These are phyloP conservation scores for Aureobasidium mangrovei DNA, from an alignment of 2,329 filamentous ascomycete species.

Conservation along the genomic window DNA sequence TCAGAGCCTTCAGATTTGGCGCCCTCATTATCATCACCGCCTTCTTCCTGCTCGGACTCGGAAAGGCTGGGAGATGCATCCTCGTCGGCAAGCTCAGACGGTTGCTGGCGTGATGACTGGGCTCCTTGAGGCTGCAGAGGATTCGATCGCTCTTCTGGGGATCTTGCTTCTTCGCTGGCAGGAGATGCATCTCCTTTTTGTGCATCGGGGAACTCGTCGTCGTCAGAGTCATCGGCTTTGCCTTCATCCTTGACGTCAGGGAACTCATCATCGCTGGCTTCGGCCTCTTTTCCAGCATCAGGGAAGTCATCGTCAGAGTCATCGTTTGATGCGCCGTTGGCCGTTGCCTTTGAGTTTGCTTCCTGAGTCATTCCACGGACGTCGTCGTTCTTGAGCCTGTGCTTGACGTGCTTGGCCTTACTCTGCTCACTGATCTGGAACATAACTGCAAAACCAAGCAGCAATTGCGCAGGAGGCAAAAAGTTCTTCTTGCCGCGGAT, in stretches of 20 bases:
- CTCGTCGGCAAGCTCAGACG: constrained; percentile 14
- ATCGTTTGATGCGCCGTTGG: constrained; percentile 10
- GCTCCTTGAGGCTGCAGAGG: constrained; percentile 18
- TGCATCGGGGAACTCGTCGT: constrained; percentile 35
- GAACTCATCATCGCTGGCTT: constrained; percentile 20
- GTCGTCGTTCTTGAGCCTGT: constrained; percentile 46
- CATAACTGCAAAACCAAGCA: constrained; percentile 79
- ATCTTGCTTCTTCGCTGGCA: constrained; percentile 15
- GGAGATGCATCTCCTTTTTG: constrained; percentile 17
- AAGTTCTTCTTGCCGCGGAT: constrained; percentile 85
- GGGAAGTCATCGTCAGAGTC: constrained; percentile 21
- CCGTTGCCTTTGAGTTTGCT: constrained; percentile 10
- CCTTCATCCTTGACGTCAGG: constrained; percentile 23
- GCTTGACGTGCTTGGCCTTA: constrained; percentile 68
- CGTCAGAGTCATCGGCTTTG: constrained; percentile 34
- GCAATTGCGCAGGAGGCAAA: constrained; percentile 73
- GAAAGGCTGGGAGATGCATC: constrained; percentile 19
- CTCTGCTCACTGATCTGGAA: constrained; percentile 87
- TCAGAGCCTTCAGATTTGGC: constrained; percentile 21
- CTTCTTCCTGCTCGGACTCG: constrained; percentile 21
- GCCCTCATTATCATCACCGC: constrained; percentile 27
- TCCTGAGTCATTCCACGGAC: constrained; percentile 18
- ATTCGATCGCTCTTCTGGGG: constrained; percentile 13
- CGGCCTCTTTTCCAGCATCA: constrained; percentile 22
- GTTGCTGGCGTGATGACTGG: constrained; percentile 20